phyloP scores from a whole-genome alignment of 2,329 filamentous ascomycete genomes.

The Aureobasidium sp. region DNA sequence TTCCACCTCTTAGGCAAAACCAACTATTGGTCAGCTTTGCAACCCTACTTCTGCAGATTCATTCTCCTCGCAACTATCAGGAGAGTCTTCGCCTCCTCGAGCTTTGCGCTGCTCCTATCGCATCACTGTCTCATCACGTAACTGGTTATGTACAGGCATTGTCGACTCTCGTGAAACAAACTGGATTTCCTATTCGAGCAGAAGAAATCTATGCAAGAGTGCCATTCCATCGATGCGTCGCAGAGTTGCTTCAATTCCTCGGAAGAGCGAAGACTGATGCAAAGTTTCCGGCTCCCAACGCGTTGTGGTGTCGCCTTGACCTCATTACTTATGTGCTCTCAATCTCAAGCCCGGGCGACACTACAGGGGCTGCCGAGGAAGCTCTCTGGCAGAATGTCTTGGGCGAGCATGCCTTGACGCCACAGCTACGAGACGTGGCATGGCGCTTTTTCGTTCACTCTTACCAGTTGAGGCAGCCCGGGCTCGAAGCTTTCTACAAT shows the following conservation, averaged over 20 bases:
- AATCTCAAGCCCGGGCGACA: background rate
- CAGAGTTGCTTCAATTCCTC: constrained; percentile 35
- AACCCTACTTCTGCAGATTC: background rate
- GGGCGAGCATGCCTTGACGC: constrained; percentile 53
- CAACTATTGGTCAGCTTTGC: background rate
- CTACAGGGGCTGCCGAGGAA: constrained; percentile 40
- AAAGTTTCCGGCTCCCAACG: background rate
- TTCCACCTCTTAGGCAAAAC: background rate
- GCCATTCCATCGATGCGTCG: constrained; percentile 22
- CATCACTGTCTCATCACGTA: background rate
- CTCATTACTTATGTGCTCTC: background rate
- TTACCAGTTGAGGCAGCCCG: constrained; percentile 29
- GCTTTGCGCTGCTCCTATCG: background rate
- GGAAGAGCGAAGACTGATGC: constrained; percentile 21
- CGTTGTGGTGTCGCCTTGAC: background rate
- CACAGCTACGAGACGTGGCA: constrained; percentile 56
- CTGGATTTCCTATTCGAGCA: background rate
- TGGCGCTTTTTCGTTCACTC: constrained; percentile 60
- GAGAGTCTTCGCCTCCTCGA: background rate
- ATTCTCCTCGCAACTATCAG: background rate
- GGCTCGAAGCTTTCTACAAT: constrained; percentile 32
- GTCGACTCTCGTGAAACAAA: background rate
- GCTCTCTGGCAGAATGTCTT: constrained; percentile 68
- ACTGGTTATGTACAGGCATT: constrained; percentile 3
- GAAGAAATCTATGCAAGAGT: background rate